These are phyloP conservation scores for Cymbopogon flexuosus DNA, from an alignment of 202 grass and related monocot species.

Conservation along the genomic window DNA sequence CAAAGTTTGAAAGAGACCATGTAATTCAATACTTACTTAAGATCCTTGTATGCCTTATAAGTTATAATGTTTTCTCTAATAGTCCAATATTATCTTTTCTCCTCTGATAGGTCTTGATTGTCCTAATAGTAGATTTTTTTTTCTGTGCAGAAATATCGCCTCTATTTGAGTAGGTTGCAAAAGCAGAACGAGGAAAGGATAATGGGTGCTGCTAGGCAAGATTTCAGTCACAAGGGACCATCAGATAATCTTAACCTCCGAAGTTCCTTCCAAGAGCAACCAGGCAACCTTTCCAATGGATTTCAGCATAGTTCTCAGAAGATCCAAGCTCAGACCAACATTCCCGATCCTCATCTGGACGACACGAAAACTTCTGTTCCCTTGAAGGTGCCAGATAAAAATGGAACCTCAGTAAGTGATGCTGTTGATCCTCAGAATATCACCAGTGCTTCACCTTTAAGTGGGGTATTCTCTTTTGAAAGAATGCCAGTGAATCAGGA, in stretches of 20 bases:
- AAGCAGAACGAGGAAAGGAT: constrained; percentile 79
- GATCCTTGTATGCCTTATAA: constrained; percentile 3
- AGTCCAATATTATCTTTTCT: not conserved
- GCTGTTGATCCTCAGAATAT: constrained; percentile 34
- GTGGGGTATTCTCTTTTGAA: constrained; percentile 64
- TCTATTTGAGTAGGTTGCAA: constrained; percentile 92
- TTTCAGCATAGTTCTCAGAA: constrained; percentile 37
- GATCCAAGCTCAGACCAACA: constrained; percentile 40
- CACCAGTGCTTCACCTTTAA: constrained; percentile 38
- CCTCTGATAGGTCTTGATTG: not conserved
- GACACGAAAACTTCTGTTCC: constrained; percentile 41
- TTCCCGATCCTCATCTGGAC: constrained; percentile 41
- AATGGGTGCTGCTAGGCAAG: constrained; percentile 48
- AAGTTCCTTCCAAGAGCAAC: constrained; percentile 47
- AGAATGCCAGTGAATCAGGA: constrained; percentile 42
- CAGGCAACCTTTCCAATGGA: constrained; percentile 32
- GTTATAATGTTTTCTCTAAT: not conserved
- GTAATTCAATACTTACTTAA: not conserved
- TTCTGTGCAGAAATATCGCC: constrained; percentile 94
- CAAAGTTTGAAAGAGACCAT: not conserved
- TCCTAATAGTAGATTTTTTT: constrained; percentile 29
- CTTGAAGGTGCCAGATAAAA: constrained; percentile 36
- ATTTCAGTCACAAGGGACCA: constrained; percentile 53
- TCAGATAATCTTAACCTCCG: constrained; percentile 48
- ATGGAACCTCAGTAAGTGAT: constrained; percentile 35